These are phyloP conservation scores for Hepatocystis sp. DNA, from an alignment of 169 alveolate species.

Conservation along the genomic window DNA sequence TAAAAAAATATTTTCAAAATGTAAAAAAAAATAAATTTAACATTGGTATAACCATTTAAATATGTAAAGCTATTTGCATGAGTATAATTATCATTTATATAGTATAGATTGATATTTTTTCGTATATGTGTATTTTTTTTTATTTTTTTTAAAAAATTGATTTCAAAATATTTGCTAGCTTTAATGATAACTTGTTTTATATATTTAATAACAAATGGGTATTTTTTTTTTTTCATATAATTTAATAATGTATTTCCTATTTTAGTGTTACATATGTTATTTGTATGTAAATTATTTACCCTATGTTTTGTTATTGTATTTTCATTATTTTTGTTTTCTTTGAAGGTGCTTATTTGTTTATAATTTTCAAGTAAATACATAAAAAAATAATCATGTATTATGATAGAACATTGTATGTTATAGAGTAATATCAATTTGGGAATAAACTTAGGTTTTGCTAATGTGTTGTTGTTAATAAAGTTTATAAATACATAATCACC, in stretches of 20 bases:
- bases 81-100: slow-evolving; percentile 39
- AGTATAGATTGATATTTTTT: slow-evolving; percentile 20
- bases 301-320: too few species aligned
- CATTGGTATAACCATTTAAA: slow-evolving; percentile 45
- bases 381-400: slow-evolving; percentile 63
- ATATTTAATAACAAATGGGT: slow-evolving; percentile 51
- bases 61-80: slow-evolving; percentile 49
- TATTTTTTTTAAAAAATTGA: slow-evolving; percentile 16
- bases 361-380: slow-evolving; percentile 32
- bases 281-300: not conserved
- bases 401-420: slow-evolving; percentile 47
- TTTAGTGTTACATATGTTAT: slow-evolving; percentile 12
- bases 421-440: slow-evolving; percentile 43
- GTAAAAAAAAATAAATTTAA: slow-evolving; percentile 60
- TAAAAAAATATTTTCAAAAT: slow-evolving; percentile 44
- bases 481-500: slow-evolving; percentile 50
- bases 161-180: slow-evolving; percentile 48
- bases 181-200: slow-evolving; percentile 30
- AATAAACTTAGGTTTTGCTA: slow-evolving; percentile 41
- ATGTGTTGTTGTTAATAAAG: slow-evolving; percentile 44
- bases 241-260: slow-evolving; percentile 38
- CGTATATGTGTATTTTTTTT: not conserved
- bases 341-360: slow-evolving; percentile 13
- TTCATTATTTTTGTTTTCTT: slow-evolving; percentile 11
- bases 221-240: slow-evolving; percentile 23